These are phyloP conservation scores for Adenanthera pavonina DNA, from an alignment of 306 rosid species.

Conservation along the genomic window DNA sequence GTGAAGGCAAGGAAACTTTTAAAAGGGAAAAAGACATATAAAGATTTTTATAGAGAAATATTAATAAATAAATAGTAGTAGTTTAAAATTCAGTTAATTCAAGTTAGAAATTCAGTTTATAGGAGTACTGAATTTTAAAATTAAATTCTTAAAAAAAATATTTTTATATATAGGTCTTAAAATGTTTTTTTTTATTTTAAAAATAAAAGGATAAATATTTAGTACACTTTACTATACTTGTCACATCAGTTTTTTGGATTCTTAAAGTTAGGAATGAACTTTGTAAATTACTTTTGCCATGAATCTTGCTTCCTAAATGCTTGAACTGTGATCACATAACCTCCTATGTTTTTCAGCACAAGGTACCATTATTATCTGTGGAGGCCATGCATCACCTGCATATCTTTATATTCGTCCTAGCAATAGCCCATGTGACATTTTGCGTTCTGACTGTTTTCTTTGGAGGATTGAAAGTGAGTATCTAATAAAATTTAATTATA, in stretches of 20 bases:
- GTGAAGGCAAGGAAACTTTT: neutral
- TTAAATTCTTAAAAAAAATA: too few relatives aligned
- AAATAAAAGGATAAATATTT: neutral
- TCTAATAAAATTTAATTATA: conserved; percentile 20
- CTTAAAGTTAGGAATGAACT: neutral
- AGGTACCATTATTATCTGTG: conserved; percentile 72
- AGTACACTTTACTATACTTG: neutral
- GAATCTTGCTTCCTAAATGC: neutral
- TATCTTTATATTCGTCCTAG: conserved; percentile 83
- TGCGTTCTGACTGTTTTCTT: conserved; percentile 76
- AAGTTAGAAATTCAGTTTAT: too few relatives aligned
- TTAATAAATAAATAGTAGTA: too few relatives aligned
- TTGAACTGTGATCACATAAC: neutral
- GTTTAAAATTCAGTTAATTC: too few relatives aligned
- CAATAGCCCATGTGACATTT: conserved; percentile 77
- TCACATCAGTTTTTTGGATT: neutral
- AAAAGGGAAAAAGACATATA: too few relatives aligned
- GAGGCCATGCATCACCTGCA: conserved; percentile 87
- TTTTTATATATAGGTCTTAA: too few relatives aligned
- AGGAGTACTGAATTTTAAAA: too few relatives aligned
- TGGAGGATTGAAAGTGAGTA: conserved; percentile 74
- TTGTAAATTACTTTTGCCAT: neutral
- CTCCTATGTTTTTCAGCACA: conserved; percentile 47
- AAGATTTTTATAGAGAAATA: too few relatives aligned
- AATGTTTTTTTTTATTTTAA: neutral